Percentiles rank a stretch among this genome's conserved stretches.
Evolutionary conservation across 179 eudicot species (phyloP).

Genomic region (Kewa caespitosa): DNA sequence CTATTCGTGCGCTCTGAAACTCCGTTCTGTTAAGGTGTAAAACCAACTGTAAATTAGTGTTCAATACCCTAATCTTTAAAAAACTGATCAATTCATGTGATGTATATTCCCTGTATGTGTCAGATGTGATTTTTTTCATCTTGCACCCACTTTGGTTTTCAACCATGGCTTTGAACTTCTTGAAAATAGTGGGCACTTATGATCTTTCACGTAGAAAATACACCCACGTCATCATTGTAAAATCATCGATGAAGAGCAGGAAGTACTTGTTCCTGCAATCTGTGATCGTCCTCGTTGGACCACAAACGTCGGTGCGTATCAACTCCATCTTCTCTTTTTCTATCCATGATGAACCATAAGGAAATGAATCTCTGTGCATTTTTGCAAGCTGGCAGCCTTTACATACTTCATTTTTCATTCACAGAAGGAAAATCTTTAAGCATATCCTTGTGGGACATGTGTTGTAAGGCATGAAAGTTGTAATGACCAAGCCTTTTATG

Average conservation of each 20-base stretch:
- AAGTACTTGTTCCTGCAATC: neutral
- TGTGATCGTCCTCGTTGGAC: neutral
- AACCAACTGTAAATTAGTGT: neutral
- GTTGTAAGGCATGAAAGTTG: too few species aligned
- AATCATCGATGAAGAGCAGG: neutral
- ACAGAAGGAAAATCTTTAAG: too few species aligned
- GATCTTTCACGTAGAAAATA: neutral
- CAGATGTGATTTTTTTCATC: neutral
- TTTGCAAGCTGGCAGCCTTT: too few species aligned
- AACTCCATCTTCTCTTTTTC: neutral
- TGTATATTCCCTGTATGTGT: neutral
- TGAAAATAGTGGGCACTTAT: neutral
- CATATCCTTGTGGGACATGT: too few species aligned
- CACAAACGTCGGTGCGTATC: neutral
- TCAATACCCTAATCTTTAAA: neutral
- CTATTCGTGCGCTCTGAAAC: neutral
- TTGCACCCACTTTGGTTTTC: neutral
- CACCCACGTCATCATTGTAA: neutral
- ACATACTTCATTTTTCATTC: too few species aligned
- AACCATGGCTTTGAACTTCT: neutral
- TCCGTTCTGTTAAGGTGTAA: neutral
- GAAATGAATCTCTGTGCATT: neutral
- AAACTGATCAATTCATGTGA: neutral
- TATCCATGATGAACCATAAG: neutral
- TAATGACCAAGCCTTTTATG: too few species aligned